A percentile compares a stretch with the other conserved stretches of the same genome.
These are phyloP conservation scores for Aspergillus bridgeri DNA, from an alignment of 495 filamentous ascomycete species.

Conservation along the genomic window DNA sequence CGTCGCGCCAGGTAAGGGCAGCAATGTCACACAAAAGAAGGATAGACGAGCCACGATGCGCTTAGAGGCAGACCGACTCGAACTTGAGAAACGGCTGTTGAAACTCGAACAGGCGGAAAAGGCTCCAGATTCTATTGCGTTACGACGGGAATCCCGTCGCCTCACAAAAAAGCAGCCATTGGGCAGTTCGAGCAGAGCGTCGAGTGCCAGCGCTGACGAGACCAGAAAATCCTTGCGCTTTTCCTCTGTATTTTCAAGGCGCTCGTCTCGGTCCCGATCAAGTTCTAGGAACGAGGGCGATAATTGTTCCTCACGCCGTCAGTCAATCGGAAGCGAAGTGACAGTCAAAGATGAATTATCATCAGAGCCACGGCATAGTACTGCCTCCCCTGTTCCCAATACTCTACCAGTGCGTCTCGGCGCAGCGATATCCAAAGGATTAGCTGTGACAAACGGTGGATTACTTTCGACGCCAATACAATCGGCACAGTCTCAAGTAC, in stretches of 20 bases:
- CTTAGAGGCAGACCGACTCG: constrained; percentile 37
- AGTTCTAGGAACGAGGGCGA: constrained; percentile 27
- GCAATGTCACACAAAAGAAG: constrained; percentile 18
- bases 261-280: constrained; percentile 30
- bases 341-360: constrained; percentile 1
- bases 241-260: constrained; percentile 34
- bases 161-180: constrained; percentile 39
- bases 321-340: constrained; percentile 1
- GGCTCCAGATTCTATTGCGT: constrained; percentile 14
- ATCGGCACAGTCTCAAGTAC: constrained; percentile 6
- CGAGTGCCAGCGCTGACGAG: constrained; percentile 31
- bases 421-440: constrained; percentile 31
- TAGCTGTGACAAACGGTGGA: constrained; percentile 28
- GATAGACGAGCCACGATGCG: constrained; percentile 37
- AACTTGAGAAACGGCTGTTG: constrained; percentile 34
- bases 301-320: constrained; percentile 1
- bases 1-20: constrained; percentile 4
- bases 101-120: constrained; percentile 32
- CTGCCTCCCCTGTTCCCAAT: constrained; percentile 23
- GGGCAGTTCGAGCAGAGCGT: constrained; percentile 29
- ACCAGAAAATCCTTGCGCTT: constrained; percentile 27
- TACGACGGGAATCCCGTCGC: constrained; percentile 29
- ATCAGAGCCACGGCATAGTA: constrained; percentile 3
- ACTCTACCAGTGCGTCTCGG: constrained; percentile 34
- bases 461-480: constrained; percentile 13